Evolutionary conservation across 805 yeast genomes (phyloP).

Genomic region (Wickerhamiella cacticola): DNA sequence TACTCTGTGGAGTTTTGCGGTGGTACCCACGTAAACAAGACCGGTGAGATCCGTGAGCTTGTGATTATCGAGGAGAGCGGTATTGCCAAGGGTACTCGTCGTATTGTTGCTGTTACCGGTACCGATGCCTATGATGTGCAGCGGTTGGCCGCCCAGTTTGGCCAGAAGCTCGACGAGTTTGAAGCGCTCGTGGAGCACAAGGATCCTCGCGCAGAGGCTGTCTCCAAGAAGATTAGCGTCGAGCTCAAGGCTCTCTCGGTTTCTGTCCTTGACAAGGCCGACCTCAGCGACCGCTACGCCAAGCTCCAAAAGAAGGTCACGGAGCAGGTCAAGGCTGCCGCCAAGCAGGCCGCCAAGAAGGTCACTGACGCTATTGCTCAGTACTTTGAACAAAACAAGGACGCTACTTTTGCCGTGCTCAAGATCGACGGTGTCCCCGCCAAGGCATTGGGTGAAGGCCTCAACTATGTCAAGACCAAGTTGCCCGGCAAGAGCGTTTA

Average conservation of each 20-base stretch:
- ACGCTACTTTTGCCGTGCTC: constrained; percentile 50
- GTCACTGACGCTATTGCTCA: constrained; percentile 64
- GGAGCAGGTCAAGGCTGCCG: constrained; percentile 77
- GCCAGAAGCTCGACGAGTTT: constrained; percentile 45
- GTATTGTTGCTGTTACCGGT: constrained; percentile 96
- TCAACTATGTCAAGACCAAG: constrained; percentile 45
- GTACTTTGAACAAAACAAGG: constrained; percentile 48
- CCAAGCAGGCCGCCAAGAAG: constrained; percentile 76
- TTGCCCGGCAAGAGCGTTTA: constrained; percentile 20
- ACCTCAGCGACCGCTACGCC: constrained; percentile 59
- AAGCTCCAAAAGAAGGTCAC: constrained; percentile 75
- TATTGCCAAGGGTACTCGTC: constrained; percentile 96
- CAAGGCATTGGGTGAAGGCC: constrained; percentile 88
- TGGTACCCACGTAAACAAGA: constrained; percentile 91
- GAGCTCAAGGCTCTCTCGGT: constrained; percentile 69
- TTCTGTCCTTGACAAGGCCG: constrained; percentile 68
- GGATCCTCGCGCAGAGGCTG: constrained; percentile 57
- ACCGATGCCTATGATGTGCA: constrained; percentile 83
- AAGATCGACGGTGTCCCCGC: constrained; percentile 53
- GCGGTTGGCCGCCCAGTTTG: constrained; percentile 65
- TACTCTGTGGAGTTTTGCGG: constrained; percentile 95
- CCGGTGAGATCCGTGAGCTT: constrained; percentile 85
- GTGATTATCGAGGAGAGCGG: constrained; percentile 90
- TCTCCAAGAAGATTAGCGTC: constrained; percentile 73
- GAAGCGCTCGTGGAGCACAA: constrained; percentile 33